A percentile compares a stretch with the other conserved stretches of the same genome.
phyloP scores from a whole-genome alignment of 2,329 filamentous ascomycete genomes.

The Chrysoporthe deuterocubensis region DNA sequence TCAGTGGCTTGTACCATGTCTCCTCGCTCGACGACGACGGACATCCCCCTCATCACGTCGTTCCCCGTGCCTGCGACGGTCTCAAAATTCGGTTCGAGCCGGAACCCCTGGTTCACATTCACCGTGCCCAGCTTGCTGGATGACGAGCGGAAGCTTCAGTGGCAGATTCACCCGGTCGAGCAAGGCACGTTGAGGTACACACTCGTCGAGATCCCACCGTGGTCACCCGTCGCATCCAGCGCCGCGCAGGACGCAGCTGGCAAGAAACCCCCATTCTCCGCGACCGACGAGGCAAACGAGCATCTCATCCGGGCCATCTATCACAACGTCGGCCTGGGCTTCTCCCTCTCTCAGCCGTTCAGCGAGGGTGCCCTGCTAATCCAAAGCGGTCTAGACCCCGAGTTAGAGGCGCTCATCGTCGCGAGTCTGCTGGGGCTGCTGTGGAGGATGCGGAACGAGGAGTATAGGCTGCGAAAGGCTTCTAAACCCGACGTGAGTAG shows the following conservation, averaged over 20 bases:
- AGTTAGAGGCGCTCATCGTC: constrained; percentile 25
- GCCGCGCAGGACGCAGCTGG: background rate
- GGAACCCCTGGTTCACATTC: constrained; percentile 29
- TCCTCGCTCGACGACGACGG: constrained; percentile 17
- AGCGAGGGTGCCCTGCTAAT: constrained; percentile 28
- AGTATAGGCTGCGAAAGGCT: constrained; percentile 17
- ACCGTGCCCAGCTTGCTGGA: constrained; percentile 23
- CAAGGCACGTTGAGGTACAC: constrained; percentile 27
- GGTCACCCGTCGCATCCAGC: background rate
- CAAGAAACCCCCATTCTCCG: constrained; percentile 11
- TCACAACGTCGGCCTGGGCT: constrained; percentile 28
- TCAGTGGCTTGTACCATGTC: constrained; percentile 17
- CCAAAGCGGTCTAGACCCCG: constrained; percentile 15
- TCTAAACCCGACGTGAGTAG: constrained; percentile 12
- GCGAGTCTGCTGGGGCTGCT: constrained; percentile 27
- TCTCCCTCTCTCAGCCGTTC: constrained; percentile 24
- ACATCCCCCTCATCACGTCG: constrained; percentile 2
- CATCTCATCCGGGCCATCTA: constrained; percentile 26
- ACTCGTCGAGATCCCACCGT: constrained; percentile 21
- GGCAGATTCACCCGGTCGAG: constrained; percentile 29
- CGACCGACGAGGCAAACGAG: constrained; percentile 5
- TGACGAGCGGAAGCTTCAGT: constrained; percentile 27
- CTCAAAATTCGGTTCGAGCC: constrained; percentile 20
- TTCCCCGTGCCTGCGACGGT: constrained; percentile 20
- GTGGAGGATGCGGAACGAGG: constrained; percentile 23